These are phyloP conservation scores for Houttuynia cordata DNA, from an alignment of 164 flowering plant genomes.

Conservation along the genomic window DNA sequence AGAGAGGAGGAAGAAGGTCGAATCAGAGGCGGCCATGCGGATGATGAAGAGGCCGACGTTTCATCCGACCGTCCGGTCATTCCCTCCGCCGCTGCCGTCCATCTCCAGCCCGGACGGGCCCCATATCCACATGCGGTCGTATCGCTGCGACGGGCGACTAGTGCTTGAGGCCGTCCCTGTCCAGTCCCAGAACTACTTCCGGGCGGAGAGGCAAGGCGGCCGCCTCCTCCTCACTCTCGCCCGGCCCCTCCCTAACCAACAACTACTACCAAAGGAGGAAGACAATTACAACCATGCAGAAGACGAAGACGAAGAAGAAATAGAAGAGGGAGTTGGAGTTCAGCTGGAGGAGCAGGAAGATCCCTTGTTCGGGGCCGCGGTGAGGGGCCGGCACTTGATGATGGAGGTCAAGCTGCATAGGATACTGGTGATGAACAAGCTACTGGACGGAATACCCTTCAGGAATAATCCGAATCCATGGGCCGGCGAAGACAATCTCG, in stretches of 20 bases:
- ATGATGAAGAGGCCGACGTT: background rate
- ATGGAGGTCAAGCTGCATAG: constrained; percentile 17
- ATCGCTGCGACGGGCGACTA: constrained; percentile 46
- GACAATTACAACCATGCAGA: background rate
- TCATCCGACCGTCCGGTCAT: constrained; percentile 13
- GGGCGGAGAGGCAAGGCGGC: constrained; percentile 47
- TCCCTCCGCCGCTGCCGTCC: constrained; percentile 70
- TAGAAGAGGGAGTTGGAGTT: background rate
- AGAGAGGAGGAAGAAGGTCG: constrained; percentile 18
- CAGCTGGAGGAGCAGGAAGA: background rate
- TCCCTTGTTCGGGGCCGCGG: background rate
- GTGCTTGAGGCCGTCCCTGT: constrained; percentile 61
- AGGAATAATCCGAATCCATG: constrained; percentile 1
- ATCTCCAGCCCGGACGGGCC: constrained; percentile 31
- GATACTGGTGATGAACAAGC: constrained; percentile 25
- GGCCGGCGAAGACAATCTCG: background rate
- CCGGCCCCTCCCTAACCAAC: background rate
- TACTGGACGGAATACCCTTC: constrained; percentile 14
- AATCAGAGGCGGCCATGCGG: constrained; percentile 1
- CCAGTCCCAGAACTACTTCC: constrained; percentile 30
- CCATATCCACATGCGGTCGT: constrained; percentile 36
- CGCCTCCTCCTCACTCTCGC: constrained; percentile 39
- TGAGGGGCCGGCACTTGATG: background rate
- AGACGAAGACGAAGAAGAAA: constrained; percentile 1
- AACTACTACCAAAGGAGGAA: background rate